These are phyloP conservation scores for Ceratocystiopsis brevicomis DNA, from an alignment of 2,329 filamentous ascomycete species.

Conservation along the genomic window DNA sequence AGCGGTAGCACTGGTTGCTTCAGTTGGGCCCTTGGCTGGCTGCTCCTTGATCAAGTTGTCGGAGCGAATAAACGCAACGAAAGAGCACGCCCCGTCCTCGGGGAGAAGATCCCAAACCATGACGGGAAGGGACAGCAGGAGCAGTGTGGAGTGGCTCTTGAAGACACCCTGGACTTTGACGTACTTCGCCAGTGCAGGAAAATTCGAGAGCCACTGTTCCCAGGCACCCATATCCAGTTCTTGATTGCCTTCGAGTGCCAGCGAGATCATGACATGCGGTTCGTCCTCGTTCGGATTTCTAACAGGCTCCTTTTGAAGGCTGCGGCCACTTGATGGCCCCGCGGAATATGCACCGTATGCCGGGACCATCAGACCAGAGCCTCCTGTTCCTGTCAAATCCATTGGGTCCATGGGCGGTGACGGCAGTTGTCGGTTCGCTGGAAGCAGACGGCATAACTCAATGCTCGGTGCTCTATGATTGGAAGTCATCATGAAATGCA, in stretches of 20 bases:
- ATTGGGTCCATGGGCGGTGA: conserved; percentile 17
- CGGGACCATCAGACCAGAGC: too few relatives aligned
- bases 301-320: conserved; percentile 6
- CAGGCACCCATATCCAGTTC: conserved; percentile 37
- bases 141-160: conserved; percentile 39
- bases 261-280: conserved; percentile 41
- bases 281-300: conserved; percentile 32
- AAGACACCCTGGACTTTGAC: conserved; percentile 43
- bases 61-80: conserved; percentile 39
- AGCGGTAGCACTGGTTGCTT: too few relatives aligned
- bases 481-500: conserved; percentile 45
- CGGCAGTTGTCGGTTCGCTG: conserved; percentile 17
- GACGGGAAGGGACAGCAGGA: conserved; percentile 38
- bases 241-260: conserved; percentile 39
- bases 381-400: too few relatives aligned
- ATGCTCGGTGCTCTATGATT: conserved; percentile 41
- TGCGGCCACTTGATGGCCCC: conserved; percentile 7
- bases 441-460: conserved; percentile 26
- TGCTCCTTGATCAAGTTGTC: conserved; percentile 29
- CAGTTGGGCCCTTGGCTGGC: too few relatives aligned
- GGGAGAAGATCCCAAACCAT: conserved; percentile 41
- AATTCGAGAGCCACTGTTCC: conserved; percentile 36
- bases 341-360: neutral
- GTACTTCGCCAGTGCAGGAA: conserved; percentile 38
- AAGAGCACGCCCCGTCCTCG: conserved; percentile 36